Evolutionary conservation across 164 flowering plant species (phyloP), one percentile per base, ranked within the genome.

Genomic region (Aristolochia californica): DNA sequence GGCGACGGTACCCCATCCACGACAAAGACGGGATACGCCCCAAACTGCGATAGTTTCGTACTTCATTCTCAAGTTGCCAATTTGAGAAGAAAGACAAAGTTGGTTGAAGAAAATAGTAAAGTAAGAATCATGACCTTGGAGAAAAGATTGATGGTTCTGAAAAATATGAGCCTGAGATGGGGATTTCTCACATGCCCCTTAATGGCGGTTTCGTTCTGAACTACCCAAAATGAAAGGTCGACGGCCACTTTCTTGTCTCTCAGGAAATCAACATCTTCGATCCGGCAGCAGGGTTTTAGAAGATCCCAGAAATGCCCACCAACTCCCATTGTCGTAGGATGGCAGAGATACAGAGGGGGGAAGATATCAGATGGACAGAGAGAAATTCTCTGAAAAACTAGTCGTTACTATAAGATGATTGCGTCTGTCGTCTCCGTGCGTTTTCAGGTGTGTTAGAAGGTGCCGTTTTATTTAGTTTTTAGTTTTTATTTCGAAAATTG

Each of bases 11-110:
- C 71, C 43, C 97, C 99, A 70, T 90, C 99, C 49, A 78, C 72
- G 2, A 94, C 83, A 68, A 94, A 90, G 7, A 94, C 89, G 4
- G 97, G 99, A 69, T 64, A 90, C 2, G 90, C 97, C 55, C 99
- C 97, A 78, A 87, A 78, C 97, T 93, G 73, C 62, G 74, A 22
- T 56, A 13, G 34, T 52, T n/a, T 47, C 40, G 2, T 2, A 1
- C 9, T 45, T 40, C 28, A 30, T 13, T 26, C 22, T 54, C 15
- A 9, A 25, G 13, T 9, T 12, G 17, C 28, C n/a, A 18, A 7
- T 18, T 20, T 3, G 45, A 59, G 15, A 40, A 20, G 1, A 22
- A 16, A 11, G 17, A 34, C 18, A 45, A 45, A 58, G 40, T n/a
- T 26, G 44, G 40, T 11, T 11, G 28, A 18, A n/a, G 22, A 23